Evolutionary conservation across 108 stramenopile genomes (phyloP).

Genomic region (Cylindrotheca closterium): DNA sequence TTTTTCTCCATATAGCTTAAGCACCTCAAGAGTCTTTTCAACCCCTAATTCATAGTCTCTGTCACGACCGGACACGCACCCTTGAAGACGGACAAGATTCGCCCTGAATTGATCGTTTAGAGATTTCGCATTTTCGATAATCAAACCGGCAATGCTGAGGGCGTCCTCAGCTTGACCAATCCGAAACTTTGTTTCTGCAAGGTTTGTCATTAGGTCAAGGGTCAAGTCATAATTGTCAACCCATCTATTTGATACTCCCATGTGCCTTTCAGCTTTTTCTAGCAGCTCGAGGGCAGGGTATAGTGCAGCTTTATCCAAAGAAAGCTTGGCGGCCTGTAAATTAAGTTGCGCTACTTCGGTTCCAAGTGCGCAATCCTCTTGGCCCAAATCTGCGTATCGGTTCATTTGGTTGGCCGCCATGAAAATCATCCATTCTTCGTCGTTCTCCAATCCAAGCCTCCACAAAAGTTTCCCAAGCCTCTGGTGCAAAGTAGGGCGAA

Average conservation of each 20-base stretch:
- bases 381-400: not conserved
- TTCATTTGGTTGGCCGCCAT: conserved; percentile 3
- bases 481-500: conserved; percentile 6
- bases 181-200: conserved; percentile 20
- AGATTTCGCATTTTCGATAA: conserved; percentile 18
- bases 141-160: not conserved
- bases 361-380: not conserved
- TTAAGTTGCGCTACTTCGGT: conserved; percentile 7
- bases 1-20: conserved; percentile 19
- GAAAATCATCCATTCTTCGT: conserved; percentile 8
- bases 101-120: conserved; percentile 29
- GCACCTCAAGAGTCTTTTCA: conserved; percentile 11
- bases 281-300: conserved; percentile 27
- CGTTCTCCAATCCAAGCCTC: not conserved
- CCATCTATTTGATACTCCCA: conserved; percentile 20
- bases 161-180: conserved; percentile 17
- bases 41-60: conserved; percentile 12
- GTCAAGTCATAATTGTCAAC: conserved; percentile 21
- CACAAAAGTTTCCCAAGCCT: conserved; percentile 21
- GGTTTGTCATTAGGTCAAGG: conserved; percentile 23
- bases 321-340: conserved; percentile 27
- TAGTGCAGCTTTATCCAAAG: conserved; percentile 30
- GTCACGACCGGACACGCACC: conserved; percentile 4
- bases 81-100: conserved; percentile 4
- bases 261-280: conserved; percentile 10